Evolutionary conservation across 805 yeast species (phyloP).

Genomic region (Clavispora phyllophila): DNA sequence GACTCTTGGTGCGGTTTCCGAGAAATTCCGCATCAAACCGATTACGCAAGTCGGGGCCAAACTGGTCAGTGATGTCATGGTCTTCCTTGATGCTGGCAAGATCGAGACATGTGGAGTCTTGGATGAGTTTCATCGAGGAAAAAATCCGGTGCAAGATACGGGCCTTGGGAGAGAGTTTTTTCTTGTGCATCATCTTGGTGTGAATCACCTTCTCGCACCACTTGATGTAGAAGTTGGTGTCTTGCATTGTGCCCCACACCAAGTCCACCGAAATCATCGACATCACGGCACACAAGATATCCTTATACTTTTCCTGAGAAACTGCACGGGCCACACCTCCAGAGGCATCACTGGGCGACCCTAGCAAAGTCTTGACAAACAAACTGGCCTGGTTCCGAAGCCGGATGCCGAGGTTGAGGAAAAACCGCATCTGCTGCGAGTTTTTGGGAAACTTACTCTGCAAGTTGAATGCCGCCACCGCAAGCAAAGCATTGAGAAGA

Average conservation of each 20-base stretch:
- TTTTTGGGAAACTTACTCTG: constrained; percentile 68
- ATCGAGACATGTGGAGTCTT: constrained; percentile 62
- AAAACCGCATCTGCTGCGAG: constrained; percentile 62
- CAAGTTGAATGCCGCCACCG: constrained; percentile 76
- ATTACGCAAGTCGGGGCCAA: constrained; percentile 27
- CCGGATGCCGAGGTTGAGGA: constrained; percentile 66
- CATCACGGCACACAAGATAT: constrained; percentile 73
- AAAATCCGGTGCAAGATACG: constrained; percentile 72
- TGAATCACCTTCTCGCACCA: constrained; percentile 74
- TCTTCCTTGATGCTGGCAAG: constrained; percentile 32
- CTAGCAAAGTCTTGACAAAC: constrained; percentile 55
- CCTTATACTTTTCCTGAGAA: constrained; percentile 67
- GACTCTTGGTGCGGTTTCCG: constrained; percentile 11
- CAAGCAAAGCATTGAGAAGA: constrained; percentile 68
- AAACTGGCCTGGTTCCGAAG: constrained; percentile 70
- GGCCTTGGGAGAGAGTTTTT: constrained; percentile 70
- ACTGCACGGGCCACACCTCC: constrained; percentile 42
- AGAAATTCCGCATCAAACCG: constrained; percentile 11
- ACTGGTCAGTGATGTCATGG: constrained; percentile 21
- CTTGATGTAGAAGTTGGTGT: constrained; percentile 68
- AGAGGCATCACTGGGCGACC: constrained; percentile 30
- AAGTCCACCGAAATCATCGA: constrained; percentile 86
- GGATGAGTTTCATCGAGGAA: constrained; percentile 67
- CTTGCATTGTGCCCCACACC: constrained; percentile 88
- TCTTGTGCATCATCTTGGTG: constrained; percentile 59